Evolutionary conservation across 352 stramenopile species (phyloP), one percentile per base, ranked within the genome.

Genomic region (Pythium volutum): DNA sequence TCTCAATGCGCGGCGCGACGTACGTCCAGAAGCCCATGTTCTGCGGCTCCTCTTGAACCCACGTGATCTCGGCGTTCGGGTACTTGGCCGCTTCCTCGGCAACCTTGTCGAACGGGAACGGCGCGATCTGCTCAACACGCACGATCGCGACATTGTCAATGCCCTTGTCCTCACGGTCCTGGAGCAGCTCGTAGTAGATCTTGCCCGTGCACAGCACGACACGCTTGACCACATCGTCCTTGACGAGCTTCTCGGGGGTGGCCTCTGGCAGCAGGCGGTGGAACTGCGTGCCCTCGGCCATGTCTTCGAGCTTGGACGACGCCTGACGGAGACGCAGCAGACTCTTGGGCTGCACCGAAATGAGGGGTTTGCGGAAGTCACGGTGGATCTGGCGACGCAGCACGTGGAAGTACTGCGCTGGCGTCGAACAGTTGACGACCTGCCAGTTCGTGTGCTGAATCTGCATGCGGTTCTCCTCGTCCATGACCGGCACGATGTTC

Each of bases 1-100:
- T 99, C 81, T 98, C 96, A 59, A 99, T 97, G 66, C 96, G 88
- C 51, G 96, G 93, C 31, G 75, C 72, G 87, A 97, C 79, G 65
- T 97, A 98, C 20, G 77, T 82, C 75, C 96, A 99, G 25, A 90
- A 86, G 34, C 98, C 98, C 96, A 99, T 99, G 74, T 99, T 99
- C 75, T 98, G 98, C n/a, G 89, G 95, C 67, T 98, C 97, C 73
- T 99, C 97, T 72, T 99, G 97, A 14, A 93, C 87, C 92, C 93
- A 99, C 29, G 98, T 78, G 42, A 99, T 79, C 58, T 97, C 71
- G 16, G 97, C 97, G 67, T 99, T 99, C 22, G 83, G 72, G 73
- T 99, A 99, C 48, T 85, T 81, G 25, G 76, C 71, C 15, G 85
- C 83, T 59, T 87, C 89, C 16, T 92, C 74, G 11, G 96, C 97